A percentile compares a stretch with the other conserved stretches of the same genome.
These are phyloP conservation scores for Macadamia tetraphylla DNA, from an alignment of 164 flowering plant species.

Conservation along the genomic window DNA sequence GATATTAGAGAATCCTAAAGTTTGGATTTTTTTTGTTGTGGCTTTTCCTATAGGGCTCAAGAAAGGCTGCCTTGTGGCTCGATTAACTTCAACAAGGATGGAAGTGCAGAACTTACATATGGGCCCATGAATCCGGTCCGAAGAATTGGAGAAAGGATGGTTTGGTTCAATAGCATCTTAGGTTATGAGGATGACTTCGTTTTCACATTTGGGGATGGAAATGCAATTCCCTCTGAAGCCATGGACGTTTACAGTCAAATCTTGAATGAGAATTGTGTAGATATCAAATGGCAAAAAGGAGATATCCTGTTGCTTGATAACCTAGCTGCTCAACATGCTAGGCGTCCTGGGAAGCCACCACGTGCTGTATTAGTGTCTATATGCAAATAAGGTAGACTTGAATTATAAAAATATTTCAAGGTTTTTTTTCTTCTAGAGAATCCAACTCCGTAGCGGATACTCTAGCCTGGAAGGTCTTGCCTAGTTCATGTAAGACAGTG, in stretches of 20 bases:
- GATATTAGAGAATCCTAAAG: too few species aligned
- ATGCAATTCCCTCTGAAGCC: neutral
- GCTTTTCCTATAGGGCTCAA: too few species aligned
- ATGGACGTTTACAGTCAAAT: neutral
- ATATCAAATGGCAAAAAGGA: neutral
- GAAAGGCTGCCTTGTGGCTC: too few species aligned
- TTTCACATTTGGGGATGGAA: neutral
- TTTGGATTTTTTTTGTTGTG: too few species aligned
- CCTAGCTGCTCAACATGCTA: neutral
- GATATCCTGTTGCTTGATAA: neutral
- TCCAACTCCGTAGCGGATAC: too few species aligned
- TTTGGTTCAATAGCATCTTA: neutral
- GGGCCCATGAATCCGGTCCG: conserved; percentile 2
- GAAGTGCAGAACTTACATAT: neutral
- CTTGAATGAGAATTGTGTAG: neutral
- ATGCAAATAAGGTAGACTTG: too few species aligned
- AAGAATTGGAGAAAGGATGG: neutral
- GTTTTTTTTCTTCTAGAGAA: too few species aligned
- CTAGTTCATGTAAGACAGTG: too few species aligned
- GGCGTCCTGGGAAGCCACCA: conserved; percentile 4
- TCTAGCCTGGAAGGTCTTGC: too few species aligned
- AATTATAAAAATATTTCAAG: too few species aligned
- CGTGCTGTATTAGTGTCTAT: neutral
- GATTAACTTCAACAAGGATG: neutral
- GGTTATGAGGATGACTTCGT: neutral